phyloP scores from a whole-genome alignment of 2,329 filamentous ascomycete species.

The Lojkania enalia region DNA sequence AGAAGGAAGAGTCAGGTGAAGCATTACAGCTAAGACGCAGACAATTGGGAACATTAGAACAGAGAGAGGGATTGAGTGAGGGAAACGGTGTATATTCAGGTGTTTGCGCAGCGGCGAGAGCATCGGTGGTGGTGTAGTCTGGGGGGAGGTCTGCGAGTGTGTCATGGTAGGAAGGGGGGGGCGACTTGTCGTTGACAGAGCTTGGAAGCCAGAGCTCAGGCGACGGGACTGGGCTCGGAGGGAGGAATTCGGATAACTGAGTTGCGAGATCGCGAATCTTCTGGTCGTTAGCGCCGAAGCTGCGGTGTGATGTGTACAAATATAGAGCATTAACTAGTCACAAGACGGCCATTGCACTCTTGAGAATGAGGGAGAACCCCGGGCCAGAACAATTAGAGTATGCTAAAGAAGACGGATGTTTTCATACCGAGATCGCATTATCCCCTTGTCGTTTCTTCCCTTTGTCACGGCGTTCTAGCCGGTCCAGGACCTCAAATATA shows the following conservation, averaged over 20 bases:
- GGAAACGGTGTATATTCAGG: conserved; percentile 36
- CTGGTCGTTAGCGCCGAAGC: conserved; percentile 25
- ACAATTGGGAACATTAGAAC: conserved; percentile 33
- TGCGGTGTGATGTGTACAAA: conserved; percentile 1
- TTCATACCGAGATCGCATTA: conserved; percentile 39
- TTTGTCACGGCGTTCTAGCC: conserved; percentile 32
- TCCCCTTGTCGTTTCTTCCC: conserved; percentile 21
- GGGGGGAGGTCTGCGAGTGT: conserved; percentile 49
- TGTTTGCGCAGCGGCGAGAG: conserved; percentile 44
- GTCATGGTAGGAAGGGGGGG: conserved; percentile 51
- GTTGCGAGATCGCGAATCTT: conserved; percentile 31
- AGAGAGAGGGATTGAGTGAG: conserved; percentile 37
- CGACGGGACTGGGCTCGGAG: conserved; percentile 22
- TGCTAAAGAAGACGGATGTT: conserved; percentile 20
- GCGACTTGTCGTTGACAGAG: conserved; percentile 20
- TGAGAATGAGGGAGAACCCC: conserved; percentile 2
- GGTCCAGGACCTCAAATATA: conserved; percentile 32
- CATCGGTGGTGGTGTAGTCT: conserved; percentile 50
- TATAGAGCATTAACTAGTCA: neutral
- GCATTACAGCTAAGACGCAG: conserved; percentile 34
- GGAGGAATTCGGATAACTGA: conserved; percentile 20
- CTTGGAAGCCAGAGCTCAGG: conserved; percentile 31
- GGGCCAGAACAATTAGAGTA: conserved; percentile 18
- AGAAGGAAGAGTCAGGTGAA: conserved; percentile 33
- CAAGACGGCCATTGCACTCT: conserved; percentile 1